Conservation (phyloP, 352 stramenopile genomes). For the Globisporangium nodosum region DNA sequence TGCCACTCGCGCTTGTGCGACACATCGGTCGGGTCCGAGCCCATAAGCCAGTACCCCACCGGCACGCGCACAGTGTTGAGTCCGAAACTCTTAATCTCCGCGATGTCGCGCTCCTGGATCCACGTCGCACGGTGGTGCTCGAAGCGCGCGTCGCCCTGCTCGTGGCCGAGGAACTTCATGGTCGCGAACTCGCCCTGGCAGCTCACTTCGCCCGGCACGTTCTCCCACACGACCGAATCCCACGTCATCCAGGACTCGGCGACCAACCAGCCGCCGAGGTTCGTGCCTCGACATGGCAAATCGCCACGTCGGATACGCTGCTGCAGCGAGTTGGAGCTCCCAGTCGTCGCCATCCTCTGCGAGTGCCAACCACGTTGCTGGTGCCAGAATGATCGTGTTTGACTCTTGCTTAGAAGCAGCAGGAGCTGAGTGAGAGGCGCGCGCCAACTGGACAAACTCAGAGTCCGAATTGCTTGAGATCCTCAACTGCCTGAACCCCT, state of each 20-base stretch:
- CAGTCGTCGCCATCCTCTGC: slow-evolving; percentile 16
- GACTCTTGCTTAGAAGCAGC: background rate
- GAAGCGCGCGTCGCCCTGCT: slow-evolving; percentile 48
- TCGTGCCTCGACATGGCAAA: slow-evolving; percentile 53
- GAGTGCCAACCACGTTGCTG: no score
- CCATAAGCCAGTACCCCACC: slow-evolving; percentile 76
- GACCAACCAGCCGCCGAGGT: slow-evolving; percentile 84
- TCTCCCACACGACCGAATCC: slow-evolving; percentile 76
- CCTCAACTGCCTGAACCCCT: slow-evolving; percentile 26
- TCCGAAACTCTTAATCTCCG: slow-evolving; percentile 46
- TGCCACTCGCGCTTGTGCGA: slow-evolving; percentile 39
- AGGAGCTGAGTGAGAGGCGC: no score
- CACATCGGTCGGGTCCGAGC: slow-evolving; percentile 31
- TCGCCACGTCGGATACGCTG: slow-evolving; percentile 28
- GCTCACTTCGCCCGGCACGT: slow-evolving; percentile 49
- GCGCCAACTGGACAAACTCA: slow-evolving; percentile 1
- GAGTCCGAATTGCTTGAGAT: slow-evolving; percentile 19
- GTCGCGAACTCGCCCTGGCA: slow-evolving; percentile 40
- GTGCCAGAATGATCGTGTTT: background rate
- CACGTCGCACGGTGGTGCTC: slow-evolving; percentile 72
- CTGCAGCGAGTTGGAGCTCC: slow-evolving; percentile 12
- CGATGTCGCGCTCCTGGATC: slow-evolving; percentile 72
- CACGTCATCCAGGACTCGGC: slow-evolving; percentile 83
- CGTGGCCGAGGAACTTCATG: slow-evolving; percentile 48
- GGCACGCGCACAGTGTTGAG: slow-evolving; percentile 80